Conservation (phyloP, 768 basidiomycete species). For the Lentinula detonsa region DNA sequence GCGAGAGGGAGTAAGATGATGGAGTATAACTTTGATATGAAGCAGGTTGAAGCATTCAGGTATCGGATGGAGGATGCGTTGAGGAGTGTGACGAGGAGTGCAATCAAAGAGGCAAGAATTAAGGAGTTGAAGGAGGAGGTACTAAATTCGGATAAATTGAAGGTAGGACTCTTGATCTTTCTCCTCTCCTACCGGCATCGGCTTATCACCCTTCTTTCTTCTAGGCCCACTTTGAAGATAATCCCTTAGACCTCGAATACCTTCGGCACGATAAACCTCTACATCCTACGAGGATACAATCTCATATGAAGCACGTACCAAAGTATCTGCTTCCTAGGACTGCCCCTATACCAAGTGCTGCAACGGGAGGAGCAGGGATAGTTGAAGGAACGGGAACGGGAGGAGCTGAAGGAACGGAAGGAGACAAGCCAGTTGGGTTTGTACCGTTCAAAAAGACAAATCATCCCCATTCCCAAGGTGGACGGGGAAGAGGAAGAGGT, state of each 20-base stretch:
- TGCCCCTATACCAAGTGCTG: slow-evolving; percentile 46
- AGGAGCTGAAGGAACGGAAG: slow-evolving; percentile 10
- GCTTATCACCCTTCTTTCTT: too few species aligned
- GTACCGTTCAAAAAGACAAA: slow-evolving; percentile 64
- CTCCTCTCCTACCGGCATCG: not conserved
- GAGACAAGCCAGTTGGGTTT: slow-evolving; percentile 42
- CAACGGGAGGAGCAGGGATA: not conserved
- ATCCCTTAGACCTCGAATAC: slow-evolving; percentile 89
- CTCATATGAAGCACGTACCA: slow-evolving; percentile 95
- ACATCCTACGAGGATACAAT: slow-evolving; percentile 82
- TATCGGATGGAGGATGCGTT: slow-evolving; percentile 98
- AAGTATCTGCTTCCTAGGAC: slow-evolving; percentile 83
- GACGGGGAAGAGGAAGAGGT: slow-evolving; percentile 47
- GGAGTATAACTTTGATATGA: slow-evolving; percentile 93
- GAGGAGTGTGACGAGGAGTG: slow-evolving; percentile 78
- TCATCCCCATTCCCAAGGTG: slow-evolving; percentile 19
- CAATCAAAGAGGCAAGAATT: slow-evolving; percentile 84
- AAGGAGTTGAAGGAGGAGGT: slow-evolving; percentile 94
- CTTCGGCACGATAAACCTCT: slow-evolving; percentile 92
- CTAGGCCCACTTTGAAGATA: slow-evolving; percentile 96
- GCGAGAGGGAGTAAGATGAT: slow-evolving; percentile 54
- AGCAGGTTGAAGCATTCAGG: slow-evolving; percentile 93
- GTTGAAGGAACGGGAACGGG: too few species aligned
- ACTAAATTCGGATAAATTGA: slow-evolving; percentile 92
- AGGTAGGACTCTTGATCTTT: slow-evolving; percentile 43